phyloP scores from a whole-genome alignment of 768 basidiomycete genomes.

The Termitomyces bulborhizus region DNA sequence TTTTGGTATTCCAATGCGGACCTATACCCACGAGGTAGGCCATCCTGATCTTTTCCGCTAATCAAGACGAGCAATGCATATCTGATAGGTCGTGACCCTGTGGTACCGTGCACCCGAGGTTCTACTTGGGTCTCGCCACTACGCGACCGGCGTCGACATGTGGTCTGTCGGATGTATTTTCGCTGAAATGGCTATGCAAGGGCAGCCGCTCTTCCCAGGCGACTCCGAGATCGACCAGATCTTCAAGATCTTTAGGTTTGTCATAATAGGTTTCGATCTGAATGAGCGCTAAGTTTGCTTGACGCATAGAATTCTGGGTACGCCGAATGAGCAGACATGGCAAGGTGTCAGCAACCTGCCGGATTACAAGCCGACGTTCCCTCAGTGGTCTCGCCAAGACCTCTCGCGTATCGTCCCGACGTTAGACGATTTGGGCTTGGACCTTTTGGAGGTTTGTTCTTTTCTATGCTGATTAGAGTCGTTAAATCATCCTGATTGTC shows the following conservation, averaged over 20 bases:
- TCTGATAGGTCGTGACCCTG: slow-evolving; percentile 85
- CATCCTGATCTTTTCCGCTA: slow-evolving; percentile 1
- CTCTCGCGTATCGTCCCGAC: slow-evolving; percentile 58
- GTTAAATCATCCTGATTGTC: not conserved
- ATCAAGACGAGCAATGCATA: not conserved
- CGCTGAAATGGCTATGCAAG: slow-evolving; percentile 96
- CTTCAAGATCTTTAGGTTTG: slow-evolving; percentile 95
- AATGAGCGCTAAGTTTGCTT: not conserved
- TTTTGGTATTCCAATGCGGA: slow-evolving; percentile 96
- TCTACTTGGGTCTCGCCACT: slow-evolving; percentile 90
- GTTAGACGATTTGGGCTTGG: slow-evolving; percentile 74
- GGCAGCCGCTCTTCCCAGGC: slow-evolving; percentile 89
- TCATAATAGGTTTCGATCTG: not conserved
- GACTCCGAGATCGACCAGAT: slow-evolving; percentile 99
- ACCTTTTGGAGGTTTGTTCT: slow-evolving; percentile 58
- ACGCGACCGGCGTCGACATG: slow-evolving; percentile 98
- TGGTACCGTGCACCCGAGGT: slow-evolving; percentile 99
- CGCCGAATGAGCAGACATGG: slow-evolving; percentile 88
- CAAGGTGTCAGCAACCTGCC: slow-evolving; percentile 84
- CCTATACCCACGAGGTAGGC: slow-evolving; percentile 96
- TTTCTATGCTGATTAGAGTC: slow-evolving; percentile 7
- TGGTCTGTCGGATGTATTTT: slow-evolving; percentile 99
- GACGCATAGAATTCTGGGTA: slow-evolving; percentile 75
- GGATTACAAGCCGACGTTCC: slow-evolving; percentile 96
- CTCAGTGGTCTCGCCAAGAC: slow-evolving; percentile 85